These are phyloP conservation scores for Monosporascus sp. DNA, from an alignment of 2,329 filamentous ascomycete species.

Conservation along the genomic window DNA sequence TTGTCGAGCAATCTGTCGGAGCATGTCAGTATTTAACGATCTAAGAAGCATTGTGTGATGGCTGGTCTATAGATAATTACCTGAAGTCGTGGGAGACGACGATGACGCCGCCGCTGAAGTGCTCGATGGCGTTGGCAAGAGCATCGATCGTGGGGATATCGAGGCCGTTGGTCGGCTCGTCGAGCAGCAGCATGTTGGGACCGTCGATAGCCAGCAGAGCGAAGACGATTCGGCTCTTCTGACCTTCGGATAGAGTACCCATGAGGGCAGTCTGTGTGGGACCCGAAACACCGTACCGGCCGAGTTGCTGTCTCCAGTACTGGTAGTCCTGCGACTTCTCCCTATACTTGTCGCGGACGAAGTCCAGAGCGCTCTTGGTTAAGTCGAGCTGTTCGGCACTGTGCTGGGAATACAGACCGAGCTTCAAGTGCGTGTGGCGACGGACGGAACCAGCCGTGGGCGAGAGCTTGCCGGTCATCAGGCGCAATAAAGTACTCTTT, in stretches of 20 bases:
- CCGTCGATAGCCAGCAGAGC: conserved; percentile 90
- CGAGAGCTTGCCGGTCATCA: conserved; percentile 94
- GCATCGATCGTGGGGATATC: conserved; percentile 99
- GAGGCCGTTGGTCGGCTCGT: conserved; percentile 98
- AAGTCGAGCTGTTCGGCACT: conserved; percentile 97
- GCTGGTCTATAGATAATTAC: conserved; percentile 46
- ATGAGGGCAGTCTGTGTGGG: conserved; percentile 95
- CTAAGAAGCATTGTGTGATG: background rate
- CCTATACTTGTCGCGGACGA: conserved; percentile 91
- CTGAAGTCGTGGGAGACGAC: conserved; percentile 99
- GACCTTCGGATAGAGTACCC: conserved; percentile 94
- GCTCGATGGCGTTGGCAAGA: conserved; percentile 95
- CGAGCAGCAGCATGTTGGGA: conserved; percentile 95
- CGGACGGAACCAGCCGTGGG: conserved; percentile 78
- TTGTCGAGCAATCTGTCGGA: conserved; percentile 81
- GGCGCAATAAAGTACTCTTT: conserved; percentile 90
- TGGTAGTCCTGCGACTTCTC: conserved; percentile 94
- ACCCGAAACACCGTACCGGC: conserved; percentile 87
- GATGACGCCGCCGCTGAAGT: conserved; percentile 92
- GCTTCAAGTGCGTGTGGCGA: conserved; percentile 96
- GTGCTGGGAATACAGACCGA: conserved; percentile 97
- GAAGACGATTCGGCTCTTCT: conserved; percentile 98
- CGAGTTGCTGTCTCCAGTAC: conserved; percentile 98
- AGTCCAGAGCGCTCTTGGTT: conserved; percentile 96
- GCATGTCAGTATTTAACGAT: conserved; percentile 12